These are phyloP conservation scores for Niveomyces coronatus DNA, from an alignment of 2,329 filamentous ascomycete genomes.

Conservation along the genomic window DNA sequence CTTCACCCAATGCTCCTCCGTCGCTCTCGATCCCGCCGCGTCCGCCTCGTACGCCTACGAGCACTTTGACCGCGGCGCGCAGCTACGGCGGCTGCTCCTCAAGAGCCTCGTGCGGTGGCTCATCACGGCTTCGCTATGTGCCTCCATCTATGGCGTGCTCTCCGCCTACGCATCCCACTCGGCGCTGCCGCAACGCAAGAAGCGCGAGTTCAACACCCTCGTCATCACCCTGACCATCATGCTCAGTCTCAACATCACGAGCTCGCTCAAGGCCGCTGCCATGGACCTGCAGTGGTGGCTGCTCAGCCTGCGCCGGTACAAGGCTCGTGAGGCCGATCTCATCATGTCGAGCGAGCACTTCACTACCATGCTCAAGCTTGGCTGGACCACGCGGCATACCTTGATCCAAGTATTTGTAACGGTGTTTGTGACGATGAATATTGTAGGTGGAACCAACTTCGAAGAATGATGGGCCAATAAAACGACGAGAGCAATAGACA, in stretches of 20 bases:
- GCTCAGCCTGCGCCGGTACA: constrained; percentile 25
- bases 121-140: constrained; percentile 19
- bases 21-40: neutral
- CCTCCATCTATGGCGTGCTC: constrained; percentile 20
- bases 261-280: constrained; percentile 32
- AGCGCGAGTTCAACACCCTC: constrained; percentile 32
- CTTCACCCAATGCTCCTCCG: neutral
- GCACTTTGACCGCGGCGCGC: constrained; percentile 13
- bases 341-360: constrained; percentile 17
- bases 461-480: too few relatives aligned
- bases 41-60: constrained; percentile 14
- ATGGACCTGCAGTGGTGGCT: constrained; percentile 37
- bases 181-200: constrained; percentile 23
- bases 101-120: constrained; percentile 17
- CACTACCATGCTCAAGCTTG: constrained; percentile 14
- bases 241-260: constrained; percentile 31
- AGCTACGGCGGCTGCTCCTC: constrained; percentile 14
- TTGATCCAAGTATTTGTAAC: constrained; percentile 15
- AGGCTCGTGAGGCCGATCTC: constrained; percentile 23
- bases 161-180: constrained; percentile 17
- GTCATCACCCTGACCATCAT: constrained; percentile 33
- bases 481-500: too few relatives aligned
- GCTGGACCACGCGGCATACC: constrained; percentile 12
- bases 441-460: constrained; percentile 13
- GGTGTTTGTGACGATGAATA: constrained; percentile 15